Evolutionary conservation across 345 rosid genomes (phyloP).

Genomic region (Garcia nutans): DNA sequence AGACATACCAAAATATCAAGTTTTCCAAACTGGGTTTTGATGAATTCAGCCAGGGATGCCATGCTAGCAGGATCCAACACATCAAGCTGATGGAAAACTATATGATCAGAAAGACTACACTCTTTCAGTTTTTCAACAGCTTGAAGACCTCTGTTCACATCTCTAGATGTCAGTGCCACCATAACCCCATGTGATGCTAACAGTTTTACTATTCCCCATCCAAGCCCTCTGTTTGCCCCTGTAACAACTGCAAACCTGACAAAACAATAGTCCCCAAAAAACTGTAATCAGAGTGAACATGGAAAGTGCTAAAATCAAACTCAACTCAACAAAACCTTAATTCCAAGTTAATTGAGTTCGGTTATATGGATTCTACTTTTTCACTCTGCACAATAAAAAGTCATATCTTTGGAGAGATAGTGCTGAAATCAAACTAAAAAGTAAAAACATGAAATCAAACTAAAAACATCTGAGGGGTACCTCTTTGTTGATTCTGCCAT

Average conservation of each 20-base stretch:
- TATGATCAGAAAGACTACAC: slow-evolving; percentile 29
- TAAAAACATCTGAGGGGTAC: not conserved
- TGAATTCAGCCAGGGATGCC: slow-evolving; percentile 37
- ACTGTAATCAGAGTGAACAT: not conserved
- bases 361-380: too few relatives aligned
- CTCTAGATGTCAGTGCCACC: slow-evolving; percentile 14
- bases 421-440: too few relatives aligned
- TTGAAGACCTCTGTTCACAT: slow-evolving; percentile 33
- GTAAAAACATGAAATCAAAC: too few relatives aligned
- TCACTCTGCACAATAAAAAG: too few relatives aligned
- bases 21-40: slow-evolving; percentile 39
- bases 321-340: too few relatives aligned
- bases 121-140: slow-evolving; percentile 46
- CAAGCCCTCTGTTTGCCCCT: slow-evolving; percentile 17
- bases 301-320: too few relatives aligned
- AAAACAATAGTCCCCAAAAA: not conserved
- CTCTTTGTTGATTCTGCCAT: slow-evolving; percentile 12
- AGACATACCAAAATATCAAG: slow-evolving; percentile 47
- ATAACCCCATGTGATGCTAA: not conserved
- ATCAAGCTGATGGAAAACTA: slow-evolving; percentile 51
- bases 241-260: slow-evolving; percentile 16
- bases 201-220: not conserved
- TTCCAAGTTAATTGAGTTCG: too few relatives aligned
- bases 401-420: too few relatives aligned
- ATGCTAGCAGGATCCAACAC: slow-evolving; percentile 40